A percentile compares a stretch with the other conserved stretches of the same genome.
Evolutionary conservation across 1,284 basidiomycete species (phyloP).

Genomic region (Schizophyllum amplum): DNA sequence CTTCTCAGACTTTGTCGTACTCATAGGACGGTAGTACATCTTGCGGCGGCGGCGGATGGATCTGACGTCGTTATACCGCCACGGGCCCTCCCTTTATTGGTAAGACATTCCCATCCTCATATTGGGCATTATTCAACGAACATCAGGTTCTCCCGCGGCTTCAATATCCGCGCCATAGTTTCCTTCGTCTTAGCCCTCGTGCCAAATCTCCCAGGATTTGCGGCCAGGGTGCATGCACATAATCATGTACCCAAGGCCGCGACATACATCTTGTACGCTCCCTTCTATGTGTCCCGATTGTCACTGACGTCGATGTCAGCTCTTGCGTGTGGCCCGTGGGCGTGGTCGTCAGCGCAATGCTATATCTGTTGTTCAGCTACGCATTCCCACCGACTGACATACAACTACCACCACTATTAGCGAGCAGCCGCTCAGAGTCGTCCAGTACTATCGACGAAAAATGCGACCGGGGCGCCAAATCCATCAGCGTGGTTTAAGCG

Average conservation of each 20-base stretch:
- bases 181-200: constrained; percentile 13
- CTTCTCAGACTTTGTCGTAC: background rate
- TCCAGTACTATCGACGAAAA: background rate
- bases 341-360: constrained; percentile 4
- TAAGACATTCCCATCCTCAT: background rate
- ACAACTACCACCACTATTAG: background rate
- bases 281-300: background rate
- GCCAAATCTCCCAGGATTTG: constrained; percentile 16
- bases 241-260: constrained; percentile 8
- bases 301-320: constrained; percentile 1
- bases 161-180: constrained; percentile 13
- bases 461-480: background rate
- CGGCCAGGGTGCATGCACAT: constrained; percentile 5
- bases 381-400: background rate
- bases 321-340: constrained; percentile 15
- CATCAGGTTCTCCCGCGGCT: constrained; percentile 11
- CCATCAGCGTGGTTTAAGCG: background rate
- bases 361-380: constrained; percentile 12
- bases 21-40: constrained; percentile 6
- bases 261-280: constrained; percentile 11
- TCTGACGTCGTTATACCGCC: constrained; percentile 7
- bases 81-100: constrained; percentile 8
- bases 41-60: constrained; percentile 4
- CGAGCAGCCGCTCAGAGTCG: background rate
- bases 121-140: background rate